Evolutionary conservation across 345 rosid species (phyloP).

Genomic region (Lumnitzera racemosa): DNA sequence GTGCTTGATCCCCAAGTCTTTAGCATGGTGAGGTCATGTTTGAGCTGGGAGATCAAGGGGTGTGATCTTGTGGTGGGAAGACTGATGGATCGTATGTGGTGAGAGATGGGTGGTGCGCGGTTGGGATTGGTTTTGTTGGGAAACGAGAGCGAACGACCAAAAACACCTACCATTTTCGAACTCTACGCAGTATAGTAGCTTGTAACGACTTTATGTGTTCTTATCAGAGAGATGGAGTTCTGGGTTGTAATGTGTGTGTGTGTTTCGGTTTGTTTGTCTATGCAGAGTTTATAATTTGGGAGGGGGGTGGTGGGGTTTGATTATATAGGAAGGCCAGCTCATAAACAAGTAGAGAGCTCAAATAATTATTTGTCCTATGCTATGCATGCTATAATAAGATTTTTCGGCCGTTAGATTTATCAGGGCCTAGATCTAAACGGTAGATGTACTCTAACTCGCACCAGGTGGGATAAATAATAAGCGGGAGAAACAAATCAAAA

Average conservation of each 20-base stretch:
- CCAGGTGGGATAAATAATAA: too few species aligned
- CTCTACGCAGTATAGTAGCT: background rate
- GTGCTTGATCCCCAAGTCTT: constrained; percentile 18
- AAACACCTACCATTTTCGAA: constrained; percentile 30
- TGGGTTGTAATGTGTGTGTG: background rate
- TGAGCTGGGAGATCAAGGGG: constrained; percentile 46
- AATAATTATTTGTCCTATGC: too few species aligned
- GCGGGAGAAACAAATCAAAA: too few species aligned
- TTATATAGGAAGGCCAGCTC: too few species aligned
- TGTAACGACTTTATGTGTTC: background rate
- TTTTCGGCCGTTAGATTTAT: too few species aligned
- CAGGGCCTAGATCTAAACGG: too few species aligned
- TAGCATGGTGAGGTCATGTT: constrained; percentile 24
- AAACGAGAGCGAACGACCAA: constrained; percentile 51
- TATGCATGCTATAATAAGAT: too few species aligned
- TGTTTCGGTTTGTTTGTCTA: too few species aligned
- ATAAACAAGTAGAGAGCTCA: too few species aligned
- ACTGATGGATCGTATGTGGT: constrained; percentile 48
- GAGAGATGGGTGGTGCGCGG: constrained; percentile 28
- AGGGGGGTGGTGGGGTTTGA: too few species aligned
- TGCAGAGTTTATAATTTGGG: too few species aligned
- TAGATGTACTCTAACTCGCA: too few species aligned
- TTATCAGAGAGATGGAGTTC: background rate
- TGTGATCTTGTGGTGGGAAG: constrained; percentile 48
- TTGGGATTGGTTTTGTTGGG: constrained; percentile 31